Base-by-base conservation (phyloP, 345 rosid species). In the Acer yangbiense region DNA sequence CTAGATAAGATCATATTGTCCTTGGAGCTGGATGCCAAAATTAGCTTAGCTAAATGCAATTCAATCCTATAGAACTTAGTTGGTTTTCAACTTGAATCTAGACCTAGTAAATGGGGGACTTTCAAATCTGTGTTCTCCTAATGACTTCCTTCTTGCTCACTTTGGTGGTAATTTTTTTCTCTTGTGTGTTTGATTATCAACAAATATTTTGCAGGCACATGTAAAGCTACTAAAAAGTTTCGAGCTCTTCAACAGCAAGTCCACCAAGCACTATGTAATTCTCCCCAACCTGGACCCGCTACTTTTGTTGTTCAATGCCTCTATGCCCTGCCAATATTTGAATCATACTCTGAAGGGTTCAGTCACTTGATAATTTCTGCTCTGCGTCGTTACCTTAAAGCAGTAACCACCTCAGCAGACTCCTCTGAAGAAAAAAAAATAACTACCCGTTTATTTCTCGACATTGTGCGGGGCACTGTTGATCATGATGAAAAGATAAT, bases 281-380 rank as follows among this genome's bases (percentile, higher is more conserved):
- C 90, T 63, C 98, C 98, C 14, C 82, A 77, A 65, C 95, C 97
- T 72, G 99, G 93, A 11, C 89, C 98, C 0, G 85, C 92, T 65
- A 88, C 91, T 72, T 94, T 90, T 79, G 76, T 90, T 71, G 72
- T 84, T 75, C 84, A 79, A 32, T 94, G 99, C 80, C 90, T 96
- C 43, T 83, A 79, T 77, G 74, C 85, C n/a, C 90, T 96, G 58
- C 99, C 97, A 46, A 61, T 91, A 44, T 92, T 94, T 83, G 98
- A 90, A 21, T 21, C 77, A 0, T 71, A 94, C 68, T 78, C 82
- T 23, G 98, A 96, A 76, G 99, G 99, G 6, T 94, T 96, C 82
- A 89, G 97, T 84, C 99, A 96, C 83, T 84, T 96, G 91, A 81
- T 96, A 3, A 55, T 91, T 76, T 96, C 99, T 18, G 86, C 94